Base-by-base conservation (phyloP, 2,329 filamentous ascomycete genomes). In the Colletotrichum sp. region DNA sequence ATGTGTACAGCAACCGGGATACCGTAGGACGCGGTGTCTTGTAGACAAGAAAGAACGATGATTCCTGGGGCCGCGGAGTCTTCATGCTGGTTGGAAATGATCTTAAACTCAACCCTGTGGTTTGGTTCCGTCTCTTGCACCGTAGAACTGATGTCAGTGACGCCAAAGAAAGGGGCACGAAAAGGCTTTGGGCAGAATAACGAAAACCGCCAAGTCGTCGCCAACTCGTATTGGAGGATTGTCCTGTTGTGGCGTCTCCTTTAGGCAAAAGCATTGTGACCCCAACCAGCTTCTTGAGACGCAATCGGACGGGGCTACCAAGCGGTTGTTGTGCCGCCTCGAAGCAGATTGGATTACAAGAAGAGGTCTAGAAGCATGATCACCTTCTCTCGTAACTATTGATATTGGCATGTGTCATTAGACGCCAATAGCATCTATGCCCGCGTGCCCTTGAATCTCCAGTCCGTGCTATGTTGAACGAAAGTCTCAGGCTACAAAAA, bases 21-120 rank as follows among this genome's bases (percentile, higher is more conserved):
- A 9, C 8, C 0, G 15, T 39, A 0, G 36, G 36, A 4, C 18
- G 0, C 8, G 18, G 1, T 15, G 15, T 39, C 8, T 39, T 1
- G 15, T 1, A 39, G 36, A 39, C 16, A 18, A 7, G 0, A 5
- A 39, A 16, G 1, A 1, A 8, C 8, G 15, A 0, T 8, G 36
- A 39, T 18, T 39, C 0, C 36, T 39, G 0, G 8, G 18, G 16
- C 3, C 0, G 36, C 0, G 34, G 1, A 36, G 15, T 39, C 36
- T 39, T 39, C 4, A 39, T 39, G 2, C 15, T 5, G 8, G 36
- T 39, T 39, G 36, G 15, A 8, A 8, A 39, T 8, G 9, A 5
- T 9, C 16, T 43, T 43, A 3, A 10, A 43, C 36, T 3, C 16
- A 36, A 36, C 15, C 1, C 4, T 36, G 0, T 36, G 0, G 7